Evolutionary conservation across 2,329 filamentous ascomycete genomes (phyloP), one percentile per base, ranked within the genome.

Genomic region (Juglanconis oblonga): DNA sequence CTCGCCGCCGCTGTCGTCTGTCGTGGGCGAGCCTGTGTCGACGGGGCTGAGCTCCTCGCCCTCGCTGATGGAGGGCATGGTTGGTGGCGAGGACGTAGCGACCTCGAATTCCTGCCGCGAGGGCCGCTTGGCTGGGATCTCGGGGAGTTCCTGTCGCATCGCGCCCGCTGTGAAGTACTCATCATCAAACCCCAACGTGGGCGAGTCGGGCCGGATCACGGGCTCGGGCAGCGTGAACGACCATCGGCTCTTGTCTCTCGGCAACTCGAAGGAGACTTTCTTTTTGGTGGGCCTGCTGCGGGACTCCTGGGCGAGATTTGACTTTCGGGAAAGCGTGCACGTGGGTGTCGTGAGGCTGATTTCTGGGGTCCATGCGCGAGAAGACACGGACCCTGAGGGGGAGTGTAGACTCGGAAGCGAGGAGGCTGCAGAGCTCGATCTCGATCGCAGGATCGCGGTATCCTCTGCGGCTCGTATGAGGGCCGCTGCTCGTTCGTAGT

Each of bases 181-280:
- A 64, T 80, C 79, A 55, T 82, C 80, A 58, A 83, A 79, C 10
- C 84, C 84, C 5, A 87, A 77, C 0, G 84, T 87, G 1, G 84
- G 84, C 3, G 83, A 86, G 65, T 87, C 84, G 0, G 83, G 84
- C 8, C 84, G 81, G 62, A 84, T 76, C 36, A 79, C 72, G 24
- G 81, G 80, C 65, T 82, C 74, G 14, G 73, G 71, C 14, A 72
- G 70, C 40, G 64, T 68, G 59, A 76, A 79, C 42, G 71, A 67
- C 65, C 29, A 66, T 53, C 40, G 59, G 65, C 33, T 42, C 14
- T 68, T 63, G 11, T 69, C 65, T 67, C 77, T 77, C 14, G 70
- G 68, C 5, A 74, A 66, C 13, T 74, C 78, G 63, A 79, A 79
- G 1, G 76, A 78, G 0, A 79, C 77, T 67, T 77, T 79, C 67